Percentiles rank a stretch among this genome's conserved stretches.
Evolutionary conservation across 2,329 filamentous ascomycete species (phyloP).

Genomic region (Blastomyces percursus): DNA sequence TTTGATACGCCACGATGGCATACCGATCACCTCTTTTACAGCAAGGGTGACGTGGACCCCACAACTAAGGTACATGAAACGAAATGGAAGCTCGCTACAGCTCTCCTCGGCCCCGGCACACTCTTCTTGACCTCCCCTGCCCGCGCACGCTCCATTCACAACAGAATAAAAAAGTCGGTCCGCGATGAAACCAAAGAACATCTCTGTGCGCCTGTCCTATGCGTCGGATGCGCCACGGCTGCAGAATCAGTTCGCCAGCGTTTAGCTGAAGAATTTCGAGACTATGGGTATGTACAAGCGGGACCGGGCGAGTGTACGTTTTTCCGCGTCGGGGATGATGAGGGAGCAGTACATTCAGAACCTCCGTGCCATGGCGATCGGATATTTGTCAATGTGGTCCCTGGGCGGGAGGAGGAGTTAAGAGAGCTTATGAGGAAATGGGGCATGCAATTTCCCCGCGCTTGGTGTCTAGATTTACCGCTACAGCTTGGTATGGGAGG

Average conservation of each 20-base stretch:
- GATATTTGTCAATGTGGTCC: conserved; percentile 30
- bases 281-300: conserved; percentile 7
- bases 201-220: conserved; percentile 34
- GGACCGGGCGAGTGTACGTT: conserved; percentile 1
- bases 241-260: conserved; percentile 31
- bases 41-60: not conserved
- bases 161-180: conserved; percentile 18
- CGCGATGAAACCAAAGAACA: conserved; percentile 25
- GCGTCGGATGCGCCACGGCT: conserved; percentile 35
- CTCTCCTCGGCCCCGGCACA: conserved; percentile 38
- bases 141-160: conserved; percentile 26
- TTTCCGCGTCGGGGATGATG: conserved; percentile 2
- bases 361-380: conserved; percentile 18
- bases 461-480: conserved; percentile 18
- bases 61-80: conserved; percentile 15
- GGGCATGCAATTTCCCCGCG: conserved; percentile 23
- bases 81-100: conserved; percentile 42
- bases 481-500: conserved; percentile 10
- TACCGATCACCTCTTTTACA: conserved; percentile 41
- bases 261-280: conserved; percentile 23
- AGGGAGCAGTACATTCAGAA: conserved; percentile 1
- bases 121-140: conserved; percentile 31
- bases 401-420: conserved; percentile 24
- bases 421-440: conserved; percentile 22
- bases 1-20: conserved; percentile 41